phyloP scores from a whole-genome alignment of 768 basidiomycete species.

The Phylloporus scabripes region DNA sequence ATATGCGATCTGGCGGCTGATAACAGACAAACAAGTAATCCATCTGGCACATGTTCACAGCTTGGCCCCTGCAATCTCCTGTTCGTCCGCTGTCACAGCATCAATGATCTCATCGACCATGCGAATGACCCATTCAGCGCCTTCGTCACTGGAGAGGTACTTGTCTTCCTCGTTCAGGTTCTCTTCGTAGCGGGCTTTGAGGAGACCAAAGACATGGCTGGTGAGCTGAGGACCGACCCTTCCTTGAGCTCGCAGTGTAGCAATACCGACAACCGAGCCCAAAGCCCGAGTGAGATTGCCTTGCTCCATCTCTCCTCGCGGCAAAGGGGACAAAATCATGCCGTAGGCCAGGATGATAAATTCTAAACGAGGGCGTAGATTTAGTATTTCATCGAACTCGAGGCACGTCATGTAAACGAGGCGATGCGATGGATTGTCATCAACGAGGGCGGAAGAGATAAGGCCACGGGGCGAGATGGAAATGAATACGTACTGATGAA shows the following conservation, averaged over 20 bases:
- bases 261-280: slow-evolving; percentile 79
- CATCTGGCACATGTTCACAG: slow-evolving; percentile 39
- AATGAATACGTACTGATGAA: slow-evolving; percentile 71
- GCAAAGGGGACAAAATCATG: slow-evolving; percentile 67
- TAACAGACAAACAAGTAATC: slow-evolving; percentile 27
- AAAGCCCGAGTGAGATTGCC: slow-evolving; percentile 82
- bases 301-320: slow-evolving; percentile 61
- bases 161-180: slow-evolving; percentile 62
- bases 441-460: slow-evolving; percentile 23
- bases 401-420: slow-evolving; percentile 29
- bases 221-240: slow-evolving; percentile 82
- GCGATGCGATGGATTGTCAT: slow-evolving; percentile 28
- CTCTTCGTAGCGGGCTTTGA: slow-evolving; percentile 68
- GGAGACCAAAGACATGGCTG: slow-evolving; percentile 85
- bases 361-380: slow-evolving; percentile 40
- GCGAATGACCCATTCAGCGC: slow-evolving; percentile 83
- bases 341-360: slow-evolving; percentile 89
- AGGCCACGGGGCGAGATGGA: slow-evolving; percentile 31
- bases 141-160: slow-evolving; percentile 82
- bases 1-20: slow-evolving; percentile 27
- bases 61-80: slow-evolving; percentile 47
- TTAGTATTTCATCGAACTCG: slow-evolving; percentile 28
- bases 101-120: slow-evolving; percentile 78
- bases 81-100: slow-evolving; percentile 51
- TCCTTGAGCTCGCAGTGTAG: slow-evolving; percentile 79